These are phyloP conservation scores for Lachnellula cervina DNA, from an alignment of 2,329 filamentous ascomycete genomes.

Conservation along the genomic window DNA sequence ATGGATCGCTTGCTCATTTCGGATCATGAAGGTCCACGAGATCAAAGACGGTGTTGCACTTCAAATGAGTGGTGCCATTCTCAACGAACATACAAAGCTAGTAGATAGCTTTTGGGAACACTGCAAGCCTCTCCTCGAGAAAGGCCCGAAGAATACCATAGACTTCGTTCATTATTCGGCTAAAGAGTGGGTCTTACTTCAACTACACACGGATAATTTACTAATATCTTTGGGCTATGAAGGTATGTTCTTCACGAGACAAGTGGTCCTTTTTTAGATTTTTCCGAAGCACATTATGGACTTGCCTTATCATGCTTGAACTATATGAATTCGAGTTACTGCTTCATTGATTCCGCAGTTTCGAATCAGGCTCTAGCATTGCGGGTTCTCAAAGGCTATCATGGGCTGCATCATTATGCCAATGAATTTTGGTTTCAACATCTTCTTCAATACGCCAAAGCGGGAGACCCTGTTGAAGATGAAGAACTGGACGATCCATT, in stretches of 20 bases:
- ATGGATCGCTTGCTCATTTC: constrained; percentile 14
- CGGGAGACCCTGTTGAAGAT: background rate
- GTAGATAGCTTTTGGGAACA: constrained; percentile 1
- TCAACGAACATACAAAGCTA: constrained; percentile 6
- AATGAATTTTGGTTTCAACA: constrained; percentile 15
- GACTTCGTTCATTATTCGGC: constrained; percentile 16
- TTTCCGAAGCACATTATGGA: constrained; percentile 7
- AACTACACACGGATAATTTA: background rate
- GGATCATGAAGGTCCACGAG: constrained; percentile 10
- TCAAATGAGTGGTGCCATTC: background rate
- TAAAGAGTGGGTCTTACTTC: constrained; percentile 5
- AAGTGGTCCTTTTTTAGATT: constrained; percentile 8
- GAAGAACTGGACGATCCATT: constrained; percentile 1
- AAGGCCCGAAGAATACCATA: constrained; percentile 5
- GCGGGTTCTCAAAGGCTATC: constrained; percentile 11
- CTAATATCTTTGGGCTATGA: background rate
- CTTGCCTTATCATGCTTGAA: constrained; percentile 9
- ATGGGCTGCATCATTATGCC: constrained; percentile 14
- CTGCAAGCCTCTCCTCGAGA: constrained; percentile 13
- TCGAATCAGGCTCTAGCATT: background rate
- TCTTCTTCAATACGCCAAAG: constrained; percentile 12
- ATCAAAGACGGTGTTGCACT: constrained; percentile 12
- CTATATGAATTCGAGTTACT: constrained; percentile 7
- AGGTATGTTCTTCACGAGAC: constrained; percentile 10
- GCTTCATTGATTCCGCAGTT: background rate